Base-by-base conservation (phyloP, 2,329 filamentous ascomycete genomes). In the Scedosporium apiospermum region DNA sequence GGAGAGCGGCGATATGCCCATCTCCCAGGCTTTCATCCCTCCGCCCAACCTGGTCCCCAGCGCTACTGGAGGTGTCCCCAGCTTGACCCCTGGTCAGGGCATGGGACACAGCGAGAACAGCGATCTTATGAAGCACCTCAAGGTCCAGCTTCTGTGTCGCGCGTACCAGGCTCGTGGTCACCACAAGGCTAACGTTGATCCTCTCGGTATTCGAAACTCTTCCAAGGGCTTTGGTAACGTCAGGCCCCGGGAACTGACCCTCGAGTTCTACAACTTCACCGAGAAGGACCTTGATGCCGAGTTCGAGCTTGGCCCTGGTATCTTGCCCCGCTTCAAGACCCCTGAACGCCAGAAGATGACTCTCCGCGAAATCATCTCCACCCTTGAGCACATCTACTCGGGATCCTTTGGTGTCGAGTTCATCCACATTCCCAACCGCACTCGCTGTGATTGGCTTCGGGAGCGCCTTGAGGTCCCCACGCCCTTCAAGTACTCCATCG, bases 361-460 rank as follows among this genome's bases (percentile, higher is more conserved):
- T 26, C 83, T 99, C 67, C 87, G 93, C 66, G 93, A 99, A 72
- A 99, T 99, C 71, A 87, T 99, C 69, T 89, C 83, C 60, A 87
- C 92, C 65, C 99, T 95, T 78, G 95, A 99, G 79, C 89, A 87
- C 74, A 90, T 96, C 71, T 99, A 99, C 83, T 96, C 92, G 73
- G 93, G 95, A 68, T 92, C 92, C n/a, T 97, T 96, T 73, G 93
- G 95, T 75, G 86, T 97, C 64, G 95, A 99, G 77, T 99, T 97
- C 78, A 98, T 99, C 73, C 95, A 99, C 78, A 99, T 99, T 67
- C 93, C 95, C 63, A 93, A 99, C 75, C 86, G 95, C 71, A 91
- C 93, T 74, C 95, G 96, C 77, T 99, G 95, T 80, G 95, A 99
- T 78, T 99, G 95, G 95, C 87, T 99, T 66, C 88, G 95, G 71